phyloP scores from a whole-genome alignment of 352 stramenopile species.

The Phytophthora megakarya region DNA sequence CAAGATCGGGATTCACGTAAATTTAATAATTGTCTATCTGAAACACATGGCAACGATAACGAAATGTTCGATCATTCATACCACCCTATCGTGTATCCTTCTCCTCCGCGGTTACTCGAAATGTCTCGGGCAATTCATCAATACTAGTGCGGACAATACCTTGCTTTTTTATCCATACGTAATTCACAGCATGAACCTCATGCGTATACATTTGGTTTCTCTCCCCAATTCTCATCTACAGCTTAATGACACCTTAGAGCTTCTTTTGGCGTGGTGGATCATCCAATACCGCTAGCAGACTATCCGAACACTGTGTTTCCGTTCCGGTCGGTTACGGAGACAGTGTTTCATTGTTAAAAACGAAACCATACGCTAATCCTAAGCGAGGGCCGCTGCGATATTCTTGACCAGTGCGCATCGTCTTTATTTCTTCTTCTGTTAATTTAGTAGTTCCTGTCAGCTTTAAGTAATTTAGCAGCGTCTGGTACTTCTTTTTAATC shows the following conservation, averaged over 20 bases:
- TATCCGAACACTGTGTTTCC: background rate
- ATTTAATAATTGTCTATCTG: too few species aligned
- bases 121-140: background rate
- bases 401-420: too few species aligned
- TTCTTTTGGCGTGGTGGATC: background rate
- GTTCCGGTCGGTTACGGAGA: too few species aligned
- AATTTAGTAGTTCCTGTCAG: too few species aligned
- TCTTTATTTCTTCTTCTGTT: too few species aligned
- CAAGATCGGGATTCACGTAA: background rate
- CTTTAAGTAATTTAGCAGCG: background rate
- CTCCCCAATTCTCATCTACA: background rate
- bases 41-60: too few species aligned
- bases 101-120: background rate
- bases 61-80: too few species aligned
- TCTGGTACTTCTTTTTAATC: constrained; percentile 1
- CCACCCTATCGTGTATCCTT: too few species aligned
- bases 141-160: background rate
- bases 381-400: too few species aligned
- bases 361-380: too few species aligned
- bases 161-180: background rate
- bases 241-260: background rate
- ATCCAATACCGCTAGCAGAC: background rate
- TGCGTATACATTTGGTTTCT: background rate
- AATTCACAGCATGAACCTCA: background rate
- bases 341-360: too few species aligned